Evolutionary conservation across 108 stramenopile genomes (phyloP).

Genomic region (Stephanodiscus minutulus): DNA sequence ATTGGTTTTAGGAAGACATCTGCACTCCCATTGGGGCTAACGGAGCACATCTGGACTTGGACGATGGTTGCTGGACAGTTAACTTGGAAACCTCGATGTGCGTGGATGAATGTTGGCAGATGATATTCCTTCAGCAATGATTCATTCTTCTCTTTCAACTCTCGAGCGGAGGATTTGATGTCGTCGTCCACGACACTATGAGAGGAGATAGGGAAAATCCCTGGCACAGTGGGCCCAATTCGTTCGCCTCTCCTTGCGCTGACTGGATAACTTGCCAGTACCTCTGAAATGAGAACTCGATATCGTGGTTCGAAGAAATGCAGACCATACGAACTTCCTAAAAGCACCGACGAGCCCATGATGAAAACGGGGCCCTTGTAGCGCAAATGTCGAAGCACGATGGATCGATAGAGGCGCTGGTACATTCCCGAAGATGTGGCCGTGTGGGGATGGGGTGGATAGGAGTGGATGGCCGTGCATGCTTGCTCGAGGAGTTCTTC

Average conservation of each 20-base stretch:
- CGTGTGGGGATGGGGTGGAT: conserved; percentile 27
- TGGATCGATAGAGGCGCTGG: conserved; percentile 56
- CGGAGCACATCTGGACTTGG: conserved; percentile 48
- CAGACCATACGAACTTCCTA: conserved; percentile 59
- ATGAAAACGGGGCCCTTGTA: conserved; percentile 66
- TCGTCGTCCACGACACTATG: conserved; percentile 15
- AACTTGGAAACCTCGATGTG: conserved; percentile 31
- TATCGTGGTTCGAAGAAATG: conserved; percentile 85
- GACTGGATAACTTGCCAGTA: conserved; percentile 52
- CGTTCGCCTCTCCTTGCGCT: conserved; percentile 47
- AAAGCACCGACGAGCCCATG: conserved; percentile 54
- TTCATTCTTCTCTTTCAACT: conserved; percentile 36
- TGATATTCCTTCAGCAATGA: conserved; percentile 13
- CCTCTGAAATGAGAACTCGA: conserved; percentile 61
- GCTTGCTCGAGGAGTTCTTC: conserved; percentile 42
- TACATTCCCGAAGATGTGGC: conserved; percentile 36
- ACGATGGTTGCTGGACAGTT: conserved; percentile 63
- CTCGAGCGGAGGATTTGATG: conserved; percentile 18
- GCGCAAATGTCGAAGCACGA: conserved; percentile 53
- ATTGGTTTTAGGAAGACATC: conserved; percentile 63
- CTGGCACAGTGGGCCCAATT: conserved; percentile 42
- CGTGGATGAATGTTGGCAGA: conserved; percentile 57
- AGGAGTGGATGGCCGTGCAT: conserved; percentile 30
- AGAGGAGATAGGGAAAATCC: conserved; percentile 13
- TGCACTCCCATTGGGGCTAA: conserved; percentile 58